Evolutionary conservation across 192 early-diverging fungal species (phyloP).

Genomic region (Rhizoclosmatium sp.): DNA sequence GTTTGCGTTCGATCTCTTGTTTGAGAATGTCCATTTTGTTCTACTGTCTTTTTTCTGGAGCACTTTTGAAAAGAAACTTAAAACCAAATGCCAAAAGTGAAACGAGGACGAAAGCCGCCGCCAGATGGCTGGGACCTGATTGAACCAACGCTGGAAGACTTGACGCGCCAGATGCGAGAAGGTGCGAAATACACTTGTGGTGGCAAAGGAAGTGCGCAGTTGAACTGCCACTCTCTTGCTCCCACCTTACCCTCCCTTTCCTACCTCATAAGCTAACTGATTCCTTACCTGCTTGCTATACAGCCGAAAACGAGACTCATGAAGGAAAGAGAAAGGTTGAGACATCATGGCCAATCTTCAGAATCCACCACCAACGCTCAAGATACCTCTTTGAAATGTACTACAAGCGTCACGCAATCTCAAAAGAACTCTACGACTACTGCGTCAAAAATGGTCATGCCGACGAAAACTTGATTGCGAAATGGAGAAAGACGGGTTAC

Average conservation of each 20-base stretch:
- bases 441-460: constrained; percentile 91
- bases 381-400: constrained; percentile 95
- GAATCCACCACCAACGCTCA: constrained; percentile 96
- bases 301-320: constrained; percentile 94
- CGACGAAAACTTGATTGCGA: constrained; percentile 93
- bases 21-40: constrained; percentile 32
- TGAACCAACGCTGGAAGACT: constrained; percentile 90
- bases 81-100: constrained; percentile 60
- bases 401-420: constrained; percentile 95
- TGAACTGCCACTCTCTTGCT: neutral
- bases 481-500: constrained; percentile 98
- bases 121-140: constrained; percentile 97
- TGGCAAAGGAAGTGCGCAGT: constrained; percentile 1
- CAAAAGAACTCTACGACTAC: constrained; percentile 91
- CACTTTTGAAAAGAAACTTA: neutral
- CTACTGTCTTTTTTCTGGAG: neutral
- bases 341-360: constrained; percentile 92
- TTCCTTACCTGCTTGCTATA: neutral
- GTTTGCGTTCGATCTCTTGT: constrained; percentile 78
- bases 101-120: constrained; percentile 78
- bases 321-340: constrained; percentile 92
- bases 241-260: neutral
- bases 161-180: constrained; percentile 95
- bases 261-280: neutral
- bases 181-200: constrained; percentile 55